Evolutionary conservation across 2,329 filamentous ascomycete genomes (phyloP).

Genomic region (Hypoxylon sp.): DNA sequence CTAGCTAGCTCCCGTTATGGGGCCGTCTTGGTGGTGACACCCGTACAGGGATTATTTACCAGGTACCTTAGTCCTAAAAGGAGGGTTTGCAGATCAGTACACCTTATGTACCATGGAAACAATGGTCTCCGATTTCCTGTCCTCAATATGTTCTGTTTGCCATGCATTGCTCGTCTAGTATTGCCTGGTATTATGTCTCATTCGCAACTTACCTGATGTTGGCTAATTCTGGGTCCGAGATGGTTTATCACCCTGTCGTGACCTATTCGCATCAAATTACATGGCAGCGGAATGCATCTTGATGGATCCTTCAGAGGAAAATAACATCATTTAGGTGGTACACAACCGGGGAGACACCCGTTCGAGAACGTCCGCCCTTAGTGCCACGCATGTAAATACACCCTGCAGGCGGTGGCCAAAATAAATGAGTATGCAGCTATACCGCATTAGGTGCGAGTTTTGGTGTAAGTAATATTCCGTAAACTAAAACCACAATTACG

Average conservation of each 20-base stretch:
- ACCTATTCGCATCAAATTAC: not conserved
- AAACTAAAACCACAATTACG: too few species aligned
- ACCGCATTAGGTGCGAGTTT: too few species aligned
- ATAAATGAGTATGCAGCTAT: too few species aligned
- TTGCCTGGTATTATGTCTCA: not conserved
- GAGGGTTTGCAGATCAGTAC: slow-evolving; percentile 1
- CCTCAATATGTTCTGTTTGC: not conserved
- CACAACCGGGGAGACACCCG: not conserved
- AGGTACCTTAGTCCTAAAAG: too few species aligned
- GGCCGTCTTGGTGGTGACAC: slow-evolving; percentile 4
- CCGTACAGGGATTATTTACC: slow-evolving; percentile 16
- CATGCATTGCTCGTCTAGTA: not conserved
- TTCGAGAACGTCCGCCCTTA: not conserved
- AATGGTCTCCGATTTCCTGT: not conserved
- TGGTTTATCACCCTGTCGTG: not conserved
- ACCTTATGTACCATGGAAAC: not conserved
- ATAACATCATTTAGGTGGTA: not conserved
- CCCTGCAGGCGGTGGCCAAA: too few species aligned
- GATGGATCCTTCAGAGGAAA: slow-evolving; percentile 4
- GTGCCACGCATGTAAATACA: not conserved
- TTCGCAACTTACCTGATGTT: not conserved
- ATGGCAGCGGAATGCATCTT: not conserved
- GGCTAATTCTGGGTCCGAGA: not conserved
- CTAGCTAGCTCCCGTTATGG: slow-evolving; percentile 24
- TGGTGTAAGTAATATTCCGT: too few species aligned